Base-by-base conservation (phyloP, 73 alveolate genomes). In the Blepharisma stoltei region DNA sequence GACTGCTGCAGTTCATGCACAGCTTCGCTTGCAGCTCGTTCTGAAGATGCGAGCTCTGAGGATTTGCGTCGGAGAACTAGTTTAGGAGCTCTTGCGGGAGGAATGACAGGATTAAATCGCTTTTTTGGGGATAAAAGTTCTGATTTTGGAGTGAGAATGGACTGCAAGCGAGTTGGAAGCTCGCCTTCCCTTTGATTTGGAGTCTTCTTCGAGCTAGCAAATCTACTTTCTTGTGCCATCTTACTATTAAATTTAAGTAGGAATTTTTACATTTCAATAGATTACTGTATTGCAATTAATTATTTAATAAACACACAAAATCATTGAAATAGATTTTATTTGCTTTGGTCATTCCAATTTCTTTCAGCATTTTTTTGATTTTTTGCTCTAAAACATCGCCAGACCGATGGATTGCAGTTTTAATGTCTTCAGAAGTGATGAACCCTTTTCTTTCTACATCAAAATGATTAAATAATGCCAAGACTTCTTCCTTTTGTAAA, bases 111-210 rank as follows among this genome's bases (percentile, higher is more conserved):
- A 2, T 14, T 8, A 38, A 60, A 60, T 52, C 23, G n/a, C 46
- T 60, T 60, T 60, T 60, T 60, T 14, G 73, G 73, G 2, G 73
- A 14, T 60, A 60, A 60, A 60, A 25, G 45, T 38, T 60, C 73
- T 18, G 73, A 38, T 38, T 38, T 60, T 8, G 45, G 45, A 9
- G 46, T 14, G 46, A 60, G 14, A 9, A 60, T 60, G 11, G 73
- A 60, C 73, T 60, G 73, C 37, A 60, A 25, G 2, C 73, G 37
- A 14, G 37, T 60, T 38, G 73, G 73, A 1, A 60, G 14, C 49
- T 60, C 73, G 14, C 23, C 73, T 60, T 60, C 73, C 2, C 46
- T 14, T 2, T 60, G 73, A 25, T 0, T 1, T 38, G 18, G 14
- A 60, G 18, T 9, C 5, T 60, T 60, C 23, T 25, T 60, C 4